Evolutionary conservation across 2,329 filamentous ascomycete genomes (phyloP), one percentile per base, ranked within the genome.

Genomic region (Didymella sp.): DNA sequence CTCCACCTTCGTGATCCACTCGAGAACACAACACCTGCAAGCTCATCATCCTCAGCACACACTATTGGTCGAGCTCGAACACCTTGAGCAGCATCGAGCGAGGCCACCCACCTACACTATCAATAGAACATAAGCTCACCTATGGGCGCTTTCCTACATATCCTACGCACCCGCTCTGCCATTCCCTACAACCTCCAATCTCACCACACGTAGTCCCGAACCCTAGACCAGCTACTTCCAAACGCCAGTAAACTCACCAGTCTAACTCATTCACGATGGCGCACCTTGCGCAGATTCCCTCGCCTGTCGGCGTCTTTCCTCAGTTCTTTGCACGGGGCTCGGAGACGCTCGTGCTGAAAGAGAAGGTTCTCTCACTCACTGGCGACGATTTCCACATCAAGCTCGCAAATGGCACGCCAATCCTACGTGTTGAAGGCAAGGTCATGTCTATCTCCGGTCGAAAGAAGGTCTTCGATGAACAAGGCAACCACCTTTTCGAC

Each of bases 331-430:
- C 65, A 49, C 68, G 44, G 30, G 44, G 70, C 4, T 67, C 72
- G 51, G 73, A 65, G 55, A 85, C 82, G 2, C 74, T 90, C 6
- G 69, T 85, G 1, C 76, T 90, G 45, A 84, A 82, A 64, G 86
- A 89, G 67, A 86, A 85, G 64, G 78, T 88, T 17, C 71, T 87
- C 56, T 88, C 86, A 3, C 75, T 88, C 8, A 82, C 82, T 1
- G 85, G 86, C 55, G 86, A 89, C 75, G 85, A 81, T 72, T 90
- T 89, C 75, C 83, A 84, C 61, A 83, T 90, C 72, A 82, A 81
- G 51, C 80, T 83, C 5, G 74, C 80, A 41, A 81, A 80, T 56
- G 85, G 85, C 21, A 76, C 79, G 21, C 79, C 83, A 0, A 64
- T 88, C 28, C 73, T 88, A 60, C 80, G 81, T 60, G 82, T 88